A percentile compares a stretch with the other conserved stretches of the same genome.
Evolutionary conservation across 331 rosid species (phyloP).

Genomic region (Malus hybrid): DNA sequence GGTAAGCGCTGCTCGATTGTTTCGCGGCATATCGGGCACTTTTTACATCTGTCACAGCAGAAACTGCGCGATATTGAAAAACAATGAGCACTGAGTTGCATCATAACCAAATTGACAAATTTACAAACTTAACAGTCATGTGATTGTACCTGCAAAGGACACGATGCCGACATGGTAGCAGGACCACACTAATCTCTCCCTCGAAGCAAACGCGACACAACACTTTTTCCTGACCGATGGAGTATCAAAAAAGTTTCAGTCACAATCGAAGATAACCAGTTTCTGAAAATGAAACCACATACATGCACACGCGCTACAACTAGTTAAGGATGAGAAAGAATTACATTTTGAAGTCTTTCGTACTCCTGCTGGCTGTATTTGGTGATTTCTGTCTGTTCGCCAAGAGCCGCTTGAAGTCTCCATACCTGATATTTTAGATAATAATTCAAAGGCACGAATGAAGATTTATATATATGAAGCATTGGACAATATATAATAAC

Average conservation of each 20-base stretch:
- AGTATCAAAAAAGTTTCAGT: neutral
- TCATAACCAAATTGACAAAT: neutral
- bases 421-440: conserved; percentile 52
- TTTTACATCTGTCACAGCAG: conserved; percentile 82
- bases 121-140: neutral
- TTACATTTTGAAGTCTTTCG: conserved; percentile 95
- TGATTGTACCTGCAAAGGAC: conserved; percentile 74
- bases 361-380: conserved; percentile 94
- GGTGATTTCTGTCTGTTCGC: conserved; percentile 95
- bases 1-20: conserved; percentile 61
- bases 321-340: conserved; percentile 8
- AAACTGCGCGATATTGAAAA: conserved; percentile 35
- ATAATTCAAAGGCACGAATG: neutral
- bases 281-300: neutral
- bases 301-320: neutral
- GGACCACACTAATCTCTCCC: conserved; percentile 73
- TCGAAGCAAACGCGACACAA: conserved; percentile 91
- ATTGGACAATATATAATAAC: neutral
- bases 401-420: conserved; percentile 98
- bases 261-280: neutral
- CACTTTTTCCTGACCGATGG: conserved; percentile 74
- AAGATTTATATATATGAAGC: neutral
- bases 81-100: neutral
- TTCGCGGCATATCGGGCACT: conserved; percentile 84
- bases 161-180: conserved; percentile 94